phyloP scores from a whole-genome alignment of 225 moss, liverwort and hornwort species.

The Polytrichum formosum region DNA sequence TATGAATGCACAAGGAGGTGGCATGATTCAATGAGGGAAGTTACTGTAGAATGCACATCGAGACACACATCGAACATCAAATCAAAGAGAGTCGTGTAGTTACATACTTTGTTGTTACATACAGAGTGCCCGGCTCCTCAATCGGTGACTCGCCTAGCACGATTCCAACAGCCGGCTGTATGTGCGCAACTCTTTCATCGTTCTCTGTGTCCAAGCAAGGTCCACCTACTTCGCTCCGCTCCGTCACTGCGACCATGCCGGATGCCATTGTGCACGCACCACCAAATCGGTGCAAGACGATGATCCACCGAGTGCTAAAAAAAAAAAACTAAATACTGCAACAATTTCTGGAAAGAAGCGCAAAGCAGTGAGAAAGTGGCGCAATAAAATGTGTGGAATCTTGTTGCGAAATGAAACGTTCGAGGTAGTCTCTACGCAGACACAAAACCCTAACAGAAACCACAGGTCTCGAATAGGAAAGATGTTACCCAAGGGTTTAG shows the following conservation, averaged over 20 bases:
- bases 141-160: constrained; percentile 58
- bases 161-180: constrained; percentile 62
- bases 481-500: too few species aligned
- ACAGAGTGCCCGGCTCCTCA: constrained; percentile 78
- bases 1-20: neutral
- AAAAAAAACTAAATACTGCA: too few species aligned
- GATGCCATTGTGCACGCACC: constrained; percentile 41
- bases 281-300: too few species aligned
- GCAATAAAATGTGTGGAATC: too few species aligned
- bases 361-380: too few species aligned
- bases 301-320: too few species aligned
- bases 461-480: too few species aligned
- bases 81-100: neutral
- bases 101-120: constrained; percentile 78
- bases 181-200: constrained; percentile 64
- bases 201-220: constrained; percentile 55
- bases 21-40: too few species aligned
- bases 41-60: neutral
- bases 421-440: too few species aligned
- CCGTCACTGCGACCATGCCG: constrained; percentile 63
- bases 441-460: too few species aligned
- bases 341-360: too few species aligned
- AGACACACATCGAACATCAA: neutral
- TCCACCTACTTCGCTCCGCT: constrained; percentile 62
- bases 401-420: too few species aligned